phyloP scores from a whole-genome alignment of 352 stramenopile genomes.

The Thraustochytrium sp. region DNA sequence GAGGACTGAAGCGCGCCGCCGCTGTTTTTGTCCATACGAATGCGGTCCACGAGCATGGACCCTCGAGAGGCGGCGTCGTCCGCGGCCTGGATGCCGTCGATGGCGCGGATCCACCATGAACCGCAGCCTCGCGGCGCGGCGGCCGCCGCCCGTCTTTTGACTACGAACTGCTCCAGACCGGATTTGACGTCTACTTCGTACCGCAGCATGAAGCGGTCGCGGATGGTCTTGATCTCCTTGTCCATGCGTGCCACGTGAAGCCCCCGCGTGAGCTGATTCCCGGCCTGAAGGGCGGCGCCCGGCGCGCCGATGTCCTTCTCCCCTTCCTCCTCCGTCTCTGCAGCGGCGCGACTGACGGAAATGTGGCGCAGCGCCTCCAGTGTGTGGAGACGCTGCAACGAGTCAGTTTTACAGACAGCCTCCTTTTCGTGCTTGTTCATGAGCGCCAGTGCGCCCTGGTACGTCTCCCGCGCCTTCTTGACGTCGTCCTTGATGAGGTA shows the following conservation, averaged over 20 bases:
- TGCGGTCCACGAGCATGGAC: not conserved
- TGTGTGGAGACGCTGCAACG: slow-evolving; percentile 40
- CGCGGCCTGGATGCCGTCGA: not conserved
- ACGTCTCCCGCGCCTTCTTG: slow-evolving; percentile 31
- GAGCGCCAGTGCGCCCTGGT: not conserved
- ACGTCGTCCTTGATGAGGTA: slow-evolving; percentile 46
- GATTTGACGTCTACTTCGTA: slow-evolving; percentile 6
- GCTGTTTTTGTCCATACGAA: slow-evolving; percentile 3
- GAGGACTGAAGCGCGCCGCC: slow-evolving; percentile 45
- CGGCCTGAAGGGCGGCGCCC: no score
- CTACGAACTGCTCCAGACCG: not conserved
- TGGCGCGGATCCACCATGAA: not conserved
- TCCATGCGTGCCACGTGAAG: not conserved
- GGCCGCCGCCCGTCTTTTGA: not conserved
- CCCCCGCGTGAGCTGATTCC: not conserved
- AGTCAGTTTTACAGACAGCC: not conserved
- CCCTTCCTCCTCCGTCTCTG: not conserved
- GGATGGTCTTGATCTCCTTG: not conserved
- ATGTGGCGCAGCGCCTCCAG: slow-evolving; percentile 23
- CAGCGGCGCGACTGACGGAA: not conserved
- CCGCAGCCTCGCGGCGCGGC: not conserved
- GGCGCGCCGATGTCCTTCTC: no score
- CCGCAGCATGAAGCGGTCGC: not conserved
- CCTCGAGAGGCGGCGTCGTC: not conserved
- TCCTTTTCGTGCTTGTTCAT: slow-evolving; percentile 30